phyloP scores from a whole-genome alignment of 805 yeast genomes.

The Starmerella bombi region DNA sequence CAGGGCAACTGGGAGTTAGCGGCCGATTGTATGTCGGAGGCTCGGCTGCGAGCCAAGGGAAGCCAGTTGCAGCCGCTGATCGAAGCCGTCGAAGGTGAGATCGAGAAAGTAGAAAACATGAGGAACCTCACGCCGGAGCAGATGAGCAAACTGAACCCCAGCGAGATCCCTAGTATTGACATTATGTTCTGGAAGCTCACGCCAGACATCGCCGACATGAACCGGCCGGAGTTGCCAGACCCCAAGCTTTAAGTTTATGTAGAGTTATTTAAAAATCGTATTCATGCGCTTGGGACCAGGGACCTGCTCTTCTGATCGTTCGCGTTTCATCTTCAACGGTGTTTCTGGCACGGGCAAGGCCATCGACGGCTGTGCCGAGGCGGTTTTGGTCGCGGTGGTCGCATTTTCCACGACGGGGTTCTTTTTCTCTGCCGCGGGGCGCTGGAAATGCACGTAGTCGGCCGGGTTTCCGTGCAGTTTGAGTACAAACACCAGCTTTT shows the following conservation, averaged over 20 bases:
- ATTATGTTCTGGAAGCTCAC: slow-evolving; percentile 20
- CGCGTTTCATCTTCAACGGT: slow-evolving; percentile 12
- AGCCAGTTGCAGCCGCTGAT: slow-evolving; percentile 52
- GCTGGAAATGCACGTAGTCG: slow-evolving; percentile 1
- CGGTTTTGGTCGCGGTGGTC: not conserved
- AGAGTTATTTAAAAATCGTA: slow-evolving; percentile 7
- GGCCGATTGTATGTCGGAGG: slow-evolving; percentile 47
- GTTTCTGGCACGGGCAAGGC: slow-evolving; percentile 9
- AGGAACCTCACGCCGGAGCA: slow-evolving; percentile 4
- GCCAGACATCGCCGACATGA: slow-evolving; percentile 12
- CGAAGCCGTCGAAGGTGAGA: slow-evolving; percentile 52
- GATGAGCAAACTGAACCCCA: slow-evolving; percentile 4
- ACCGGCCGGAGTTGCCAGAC: slow-evolving; percentile 15
- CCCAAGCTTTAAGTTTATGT: slow-evolving; percentile 1
- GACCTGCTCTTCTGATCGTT: slow-evolving; percentile 12
- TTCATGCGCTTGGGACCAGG: slow-evolving; percentile 16
- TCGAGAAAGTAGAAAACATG: slow-evolving; percentile 36
- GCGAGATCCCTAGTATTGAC: slow-evolving; percentile 16
- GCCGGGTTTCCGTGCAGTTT: slow-evolving; percentile 1
- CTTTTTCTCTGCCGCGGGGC: slow-evolving; percentile 10
- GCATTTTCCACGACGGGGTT: slow-evolving; percentile 4
- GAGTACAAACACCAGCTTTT: slow-evolving; percentile 11
- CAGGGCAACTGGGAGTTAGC: slow-evolving; percentile 44
- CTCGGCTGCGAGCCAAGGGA: slow-evolving; percentile 56
- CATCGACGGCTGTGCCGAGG: slow-evolving; percentile 4